Conservation (phyloP, 257 asterid species). For the Rauvolfia tetraphylla region DNA sequence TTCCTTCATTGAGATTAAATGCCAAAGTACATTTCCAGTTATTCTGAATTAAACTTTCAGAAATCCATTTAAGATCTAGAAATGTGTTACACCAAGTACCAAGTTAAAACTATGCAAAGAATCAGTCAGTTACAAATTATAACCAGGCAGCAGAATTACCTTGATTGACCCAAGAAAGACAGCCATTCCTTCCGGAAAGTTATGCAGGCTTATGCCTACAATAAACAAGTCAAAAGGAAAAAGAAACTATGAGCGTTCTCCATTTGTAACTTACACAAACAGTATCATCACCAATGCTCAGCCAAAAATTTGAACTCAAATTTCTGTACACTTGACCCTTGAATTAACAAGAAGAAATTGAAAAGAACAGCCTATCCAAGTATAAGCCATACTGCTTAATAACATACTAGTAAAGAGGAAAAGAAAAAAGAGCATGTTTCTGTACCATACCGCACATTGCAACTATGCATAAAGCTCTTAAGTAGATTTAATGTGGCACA, state of each 20-base stretch:
- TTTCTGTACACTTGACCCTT: background rate
- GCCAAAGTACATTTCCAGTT: background rate
- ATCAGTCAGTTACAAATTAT: background rate
- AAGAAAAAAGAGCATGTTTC: background rate
- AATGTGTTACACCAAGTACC: background rate
- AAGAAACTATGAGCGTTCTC: background rate
- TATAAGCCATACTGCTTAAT: background rate
- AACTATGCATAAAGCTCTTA: background rate
- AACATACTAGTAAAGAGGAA: background rate
- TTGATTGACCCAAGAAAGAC: slow-evolving; percentile 92
- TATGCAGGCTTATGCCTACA: slow-evolving; percentile 91
- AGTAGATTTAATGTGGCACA: background rate
- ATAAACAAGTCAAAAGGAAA: slow-evolving; percentile 12
- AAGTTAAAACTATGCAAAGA: background rate
- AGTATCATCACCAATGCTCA: background rate
- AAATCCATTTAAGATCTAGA: background rate
- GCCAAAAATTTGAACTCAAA: no score
- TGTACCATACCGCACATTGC: background rate
- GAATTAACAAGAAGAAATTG: background rate
- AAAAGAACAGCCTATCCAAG: background rate
- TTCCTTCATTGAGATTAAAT: background rate
- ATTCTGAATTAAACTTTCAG: background rate
- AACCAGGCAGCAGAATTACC: slow-evolving; percentile 33
- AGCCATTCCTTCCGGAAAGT: slow-evolving; percentile 97
- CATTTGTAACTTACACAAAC: background rate